phyloP scores from a whole-genome alignment of 257 asterid genomes.

The Scutellaria galericulata region DNA sequence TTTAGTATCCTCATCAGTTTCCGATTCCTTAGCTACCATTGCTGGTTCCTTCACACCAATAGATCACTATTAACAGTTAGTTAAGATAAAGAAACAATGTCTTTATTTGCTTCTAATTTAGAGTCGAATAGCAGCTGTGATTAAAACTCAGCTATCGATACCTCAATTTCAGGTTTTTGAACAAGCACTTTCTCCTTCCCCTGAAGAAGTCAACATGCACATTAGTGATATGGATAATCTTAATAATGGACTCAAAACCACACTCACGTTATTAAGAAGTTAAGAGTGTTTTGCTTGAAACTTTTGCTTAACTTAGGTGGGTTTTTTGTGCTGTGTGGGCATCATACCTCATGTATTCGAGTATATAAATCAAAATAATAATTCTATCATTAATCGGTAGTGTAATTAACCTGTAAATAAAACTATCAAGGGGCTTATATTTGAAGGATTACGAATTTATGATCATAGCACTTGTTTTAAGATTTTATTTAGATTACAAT shows the following conservation, averaged over 20 bases:
- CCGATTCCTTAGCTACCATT: slow-evolving; percentile 39
- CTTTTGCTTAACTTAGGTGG: no score
- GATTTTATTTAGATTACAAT: neutral
- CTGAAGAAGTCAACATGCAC: slow-evolving; percentile 36
- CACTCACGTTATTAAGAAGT: neutral
- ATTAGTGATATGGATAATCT: neutral
- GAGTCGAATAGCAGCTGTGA: neutral
- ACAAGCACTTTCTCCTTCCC: slow-evolving; percentile 37
- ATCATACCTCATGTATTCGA: no score
- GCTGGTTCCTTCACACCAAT: slow-evolving; percentile 39
- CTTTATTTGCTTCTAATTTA: neutral
- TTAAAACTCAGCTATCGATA: neutral
- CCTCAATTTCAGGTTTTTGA: slow-evolving; percentile 37
- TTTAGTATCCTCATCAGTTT: slow-evolving; percentile 40
- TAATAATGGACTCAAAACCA: slow-evolving; percentile 12
- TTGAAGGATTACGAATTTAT: neutral
- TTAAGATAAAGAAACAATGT: neutral
- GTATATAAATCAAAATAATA: neutral
- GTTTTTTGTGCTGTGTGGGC: no score
- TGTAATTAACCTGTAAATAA: neutral
- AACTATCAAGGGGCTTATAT: neutral
- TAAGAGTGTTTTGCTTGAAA: no score
- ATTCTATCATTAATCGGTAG: neutral
- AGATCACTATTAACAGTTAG: neutral
- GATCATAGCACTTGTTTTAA: neutral